A percentile compares a stretch with the other conserved stretches of the same genome.
Evolutionary conservation across 768 basidiomycete species (phyloP).

Genomic region (Mycena polygramma): DNA sequence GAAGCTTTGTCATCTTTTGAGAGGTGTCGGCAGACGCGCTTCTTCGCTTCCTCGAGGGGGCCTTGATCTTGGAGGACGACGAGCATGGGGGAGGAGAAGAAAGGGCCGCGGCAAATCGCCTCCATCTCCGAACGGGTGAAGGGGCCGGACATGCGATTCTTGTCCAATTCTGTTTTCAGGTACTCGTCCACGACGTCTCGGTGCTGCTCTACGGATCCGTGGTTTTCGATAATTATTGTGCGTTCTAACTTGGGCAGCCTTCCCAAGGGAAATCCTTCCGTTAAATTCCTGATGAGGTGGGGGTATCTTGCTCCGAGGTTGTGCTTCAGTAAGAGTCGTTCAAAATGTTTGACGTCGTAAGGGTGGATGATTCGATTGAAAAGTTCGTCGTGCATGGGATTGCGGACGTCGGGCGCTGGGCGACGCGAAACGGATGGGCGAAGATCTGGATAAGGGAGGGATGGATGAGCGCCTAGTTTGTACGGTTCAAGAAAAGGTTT

Average conservation of each 20-base stretch:
- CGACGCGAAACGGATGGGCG: conserved; percentile 33
- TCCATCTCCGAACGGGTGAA: conserved; percentile 35
- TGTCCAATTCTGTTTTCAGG: conserved; percentile 25
- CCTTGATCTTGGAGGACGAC: conserved; percentile 34
- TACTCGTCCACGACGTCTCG: conserved; percentile 22
- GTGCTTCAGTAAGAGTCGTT: conserved; percentile 38
- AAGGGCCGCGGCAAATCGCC: conserved; percentile 42
- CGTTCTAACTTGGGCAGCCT: conserved; percentile 37
- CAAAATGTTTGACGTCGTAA: conserved; percentile 47
- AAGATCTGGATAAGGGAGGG: conserved; percentile 34
- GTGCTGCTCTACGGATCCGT: conserved; percentile 26
- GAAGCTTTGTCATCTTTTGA: conserved; percentile 31
- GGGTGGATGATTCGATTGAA: conserved; percentile 46
- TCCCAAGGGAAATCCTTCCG: conserved; percentile 49
- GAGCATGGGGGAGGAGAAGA: conserved; percentile 41
- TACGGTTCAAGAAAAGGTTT: conserved; percentile 11
- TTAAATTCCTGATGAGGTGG: conserved; percentile 45
- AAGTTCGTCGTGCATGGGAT: conserved; percentile 29
- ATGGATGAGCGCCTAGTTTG: neutral
- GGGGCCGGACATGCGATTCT: conserved; percentile 35
- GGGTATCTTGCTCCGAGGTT: conserved; percentile 45
- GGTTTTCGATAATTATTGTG: conserved; percentile 31
- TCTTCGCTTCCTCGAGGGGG: conserved; percentile 23
- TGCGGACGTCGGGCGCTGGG: conserved; percentile 14
- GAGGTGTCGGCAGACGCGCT: conserved; percentile 40